Evolutionary conservation across 257 asterid genomes (phyloP).

Genomic region (Perilla frutescens): DNA sequence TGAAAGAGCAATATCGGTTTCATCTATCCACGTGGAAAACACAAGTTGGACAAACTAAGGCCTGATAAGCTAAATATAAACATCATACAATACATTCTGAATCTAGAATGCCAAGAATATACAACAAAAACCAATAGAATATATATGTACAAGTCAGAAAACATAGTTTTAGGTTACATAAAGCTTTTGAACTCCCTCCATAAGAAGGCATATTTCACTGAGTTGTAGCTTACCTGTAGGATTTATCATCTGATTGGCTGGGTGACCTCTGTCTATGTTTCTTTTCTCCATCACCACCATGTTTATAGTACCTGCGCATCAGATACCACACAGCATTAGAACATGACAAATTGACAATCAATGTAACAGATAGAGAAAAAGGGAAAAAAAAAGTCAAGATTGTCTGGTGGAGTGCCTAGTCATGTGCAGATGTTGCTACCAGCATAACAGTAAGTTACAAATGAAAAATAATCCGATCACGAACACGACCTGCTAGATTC

Average conservation of each 20-base stretch:
- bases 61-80: constrained; percentile 18
- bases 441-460: constrained; percentile 23
- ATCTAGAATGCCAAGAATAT: constrained; percentile 18
- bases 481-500: constrained; percentile 59
- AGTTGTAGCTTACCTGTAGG: constrained; percentile 39
- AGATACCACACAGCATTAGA: constrained; percentile 22
- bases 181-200: constrained; percentile 38
- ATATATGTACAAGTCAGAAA: constrained; percentile 20
- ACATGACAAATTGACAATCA: neutral
- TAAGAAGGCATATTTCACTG: constrained; percentile 36
- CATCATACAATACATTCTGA: constrained; percentile 2
- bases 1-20: constrained; percentile 20
- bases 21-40: constrained; percentile 22
- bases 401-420: constrained; percentile 11
- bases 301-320: constrained; percentile 45
- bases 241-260: constrained; percentile 50
- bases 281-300: constrained; percentile 49
- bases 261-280: constrained; percentile 47
- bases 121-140: constrained; percentile 12
- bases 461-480: constrained; percentile 12
- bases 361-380: neutral
- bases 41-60: constrained; percentile 22
- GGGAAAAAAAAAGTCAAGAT: constrained; percentile 7
- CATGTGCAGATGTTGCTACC: constrained; percentile 31
- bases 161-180: constrained; percentile 20